A percentile compares a stretch with the other conserved stretches of the same genome.
phyloP scores from a whole-genome alignment of 2,329 filamentous ascomycete genomes.

The Penicillium sp. region DNA sequence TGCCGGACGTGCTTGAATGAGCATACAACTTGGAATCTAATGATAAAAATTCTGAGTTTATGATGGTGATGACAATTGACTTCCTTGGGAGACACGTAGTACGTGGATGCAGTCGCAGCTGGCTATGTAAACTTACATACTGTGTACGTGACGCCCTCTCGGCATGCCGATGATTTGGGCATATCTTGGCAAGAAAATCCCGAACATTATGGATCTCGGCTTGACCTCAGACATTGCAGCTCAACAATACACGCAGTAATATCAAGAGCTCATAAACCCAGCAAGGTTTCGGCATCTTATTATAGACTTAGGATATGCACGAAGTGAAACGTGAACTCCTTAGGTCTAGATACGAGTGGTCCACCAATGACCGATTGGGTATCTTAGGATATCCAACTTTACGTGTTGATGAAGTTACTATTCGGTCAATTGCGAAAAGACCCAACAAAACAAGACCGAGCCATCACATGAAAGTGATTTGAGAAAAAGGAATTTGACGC shows the following conservation, averaged over 20 bases:
- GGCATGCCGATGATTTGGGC: background rate
- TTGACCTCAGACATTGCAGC: no score
- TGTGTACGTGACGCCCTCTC: background rate
- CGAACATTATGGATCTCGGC: background rate
- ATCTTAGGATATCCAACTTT: background rate
- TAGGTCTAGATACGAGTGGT: no score
- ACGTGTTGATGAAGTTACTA: background rate
- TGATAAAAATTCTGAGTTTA: slow-evolving; percentile 5
- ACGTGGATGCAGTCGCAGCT: background rate
- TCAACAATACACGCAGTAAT: background rate
- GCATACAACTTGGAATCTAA: slow-evolving; percentile 9
- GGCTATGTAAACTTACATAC: background rate
- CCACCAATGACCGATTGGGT: background rate
- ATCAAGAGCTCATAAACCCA: background rate
- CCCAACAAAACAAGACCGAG: background rate
- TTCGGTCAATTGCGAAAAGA: background rate
- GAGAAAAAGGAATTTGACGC: slow-evolving; percentile 39
- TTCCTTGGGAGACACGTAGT: background rate
- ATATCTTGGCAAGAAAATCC: background rate
- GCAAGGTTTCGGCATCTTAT: background rate
- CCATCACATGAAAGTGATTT: slow-evolving; percentile 3
- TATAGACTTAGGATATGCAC: no score
- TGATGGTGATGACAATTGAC: slow-evolving; percentile 13
- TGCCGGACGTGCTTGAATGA: slow-evolving; percentile 58
- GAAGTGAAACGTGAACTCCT: no score